Percentiles rank a stretch among this genome's conserved stretches.
phyloP scores from a whole-genome alignment of 2,329 filamentous ascomycete species.

The Diaporthe ampelina region DNA sequence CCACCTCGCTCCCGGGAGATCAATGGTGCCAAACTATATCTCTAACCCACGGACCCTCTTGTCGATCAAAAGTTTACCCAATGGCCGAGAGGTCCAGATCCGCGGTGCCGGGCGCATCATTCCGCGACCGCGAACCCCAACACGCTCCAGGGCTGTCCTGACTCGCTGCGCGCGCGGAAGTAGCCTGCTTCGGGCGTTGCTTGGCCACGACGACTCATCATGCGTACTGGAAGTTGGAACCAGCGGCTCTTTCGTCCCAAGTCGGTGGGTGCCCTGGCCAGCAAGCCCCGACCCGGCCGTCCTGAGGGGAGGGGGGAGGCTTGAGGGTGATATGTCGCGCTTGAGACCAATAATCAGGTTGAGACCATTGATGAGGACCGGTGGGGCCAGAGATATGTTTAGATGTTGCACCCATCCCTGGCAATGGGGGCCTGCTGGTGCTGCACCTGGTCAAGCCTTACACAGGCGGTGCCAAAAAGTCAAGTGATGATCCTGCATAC shows the following conservation, averaged over 20 bases:
- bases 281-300: neutral
- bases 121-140: neutral
- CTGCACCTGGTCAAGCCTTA: slow-evolving; percentile 7
- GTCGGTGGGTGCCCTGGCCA: neutral
- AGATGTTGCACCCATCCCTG: slow-evolving; percentile 15
- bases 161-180: slow-evolving; percentile 13
- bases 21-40: slow-evolving; percentile 27
- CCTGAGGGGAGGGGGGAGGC: neutral
- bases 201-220: slow-evolving; percentile 23
- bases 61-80: neutral
- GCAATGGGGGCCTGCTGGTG: neutral
- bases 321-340: neutral
- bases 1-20: slow-evolving; percentile 22
- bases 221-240: neutral
- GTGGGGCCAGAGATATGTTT: slow-evolving; percentile 13
- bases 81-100: neutral
- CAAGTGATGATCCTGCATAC: slow-evolving; percentile 19
- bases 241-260: slow-evolving; percentile 20
- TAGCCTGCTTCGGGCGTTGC: neutral
- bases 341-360: neutral
- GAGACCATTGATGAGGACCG: neutral
- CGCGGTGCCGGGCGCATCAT: slow-evolving; percentile 4
- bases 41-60: slow-evolving; percentile 23
- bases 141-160: neutral
- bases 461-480: neutral